Conservation (phyloP, 2,329 filamentous ascomycete species). For the Fusarium nisikadoi region DNA sequence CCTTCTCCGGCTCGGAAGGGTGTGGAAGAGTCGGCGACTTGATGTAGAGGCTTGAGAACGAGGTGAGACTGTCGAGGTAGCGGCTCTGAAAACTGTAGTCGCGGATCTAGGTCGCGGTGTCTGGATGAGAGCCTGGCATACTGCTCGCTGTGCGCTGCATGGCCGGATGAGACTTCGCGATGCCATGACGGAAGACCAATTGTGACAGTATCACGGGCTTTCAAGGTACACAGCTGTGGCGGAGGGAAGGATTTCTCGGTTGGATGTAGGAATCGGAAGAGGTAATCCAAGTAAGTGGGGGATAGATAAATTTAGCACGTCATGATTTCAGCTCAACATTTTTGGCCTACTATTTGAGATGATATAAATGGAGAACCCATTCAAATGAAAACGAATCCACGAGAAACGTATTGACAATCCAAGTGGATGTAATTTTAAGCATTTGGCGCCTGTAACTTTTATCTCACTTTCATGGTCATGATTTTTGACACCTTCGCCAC, state of each 20-base stretch:
- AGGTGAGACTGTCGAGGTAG: neutral
- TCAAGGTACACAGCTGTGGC: neutral
- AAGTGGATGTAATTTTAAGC: slow-evolving; percentile 20
- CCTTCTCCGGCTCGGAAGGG: slow-evolving; percentile 27
- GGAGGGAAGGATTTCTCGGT: neutral
- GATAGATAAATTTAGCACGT: slow-evolving; percentile 44
- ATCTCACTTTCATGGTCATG: slow-evolving; percentile 17
- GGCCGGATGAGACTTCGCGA: slow-evolving; percentile 38
- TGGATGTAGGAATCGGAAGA: slow-evolving; percentile 8
- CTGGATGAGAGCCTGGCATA: slow-evolving; percentile 35
- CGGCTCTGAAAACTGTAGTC: slow-evolving; percentile 22
- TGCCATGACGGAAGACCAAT: slow-evolving; percentile 19
- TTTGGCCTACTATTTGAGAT: neutral
- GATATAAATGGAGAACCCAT: neutral
- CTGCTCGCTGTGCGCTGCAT: slow-evolving; percentile 32
- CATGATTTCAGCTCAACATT: slow-evolving; percentile 32
- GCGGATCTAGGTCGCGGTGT: slow-evolving; percentile 16
- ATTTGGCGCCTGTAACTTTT: slow-evolving; percentile 25
- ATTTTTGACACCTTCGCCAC: slow-evolving; percentile 4
- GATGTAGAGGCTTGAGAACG: neutral
- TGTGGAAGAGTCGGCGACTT: slow-evolving; percentile 37
- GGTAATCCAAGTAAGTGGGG: slow-evolving; percentile 34
- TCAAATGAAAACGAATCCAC: neutral
- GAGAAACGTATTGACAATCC: neutral
- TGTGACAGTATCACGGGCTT: neutral